phyloP scores from a whole-genome alignment of 768 basidiomycete genomes.

The Mycena rebaudengoi region DNA sequence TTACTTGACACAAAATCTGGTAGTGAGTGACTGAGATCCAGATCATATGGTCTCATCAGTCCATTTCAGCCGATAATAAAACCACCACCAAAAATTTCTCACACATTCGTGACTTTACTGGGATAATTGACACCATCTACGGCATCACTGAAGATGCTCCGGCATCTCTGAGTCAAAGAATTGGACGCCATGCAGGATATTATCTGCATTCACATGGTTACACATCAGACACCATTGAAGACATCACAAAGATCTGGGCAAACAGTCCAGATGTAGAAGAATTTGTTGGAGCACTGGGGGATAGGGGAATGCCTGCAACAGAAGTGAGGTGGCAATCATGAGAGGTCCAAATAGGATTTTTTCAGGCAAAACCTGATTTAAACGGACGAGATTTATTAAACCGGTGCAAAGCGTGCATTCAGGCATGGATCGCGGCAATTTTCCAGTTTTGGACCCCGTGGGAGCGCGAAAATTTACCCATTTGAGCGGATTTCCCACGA shows the following conservation, averaged over 20 bases:
- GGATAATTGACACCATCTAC: slow-evolving; percentile 1
- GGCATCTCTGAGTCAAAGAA: neutral
- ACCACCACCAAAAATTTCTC: neutral
- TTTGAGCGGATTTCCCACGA: too few relatives aligned
- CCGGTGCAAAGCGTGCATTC: too few relatives aligned
- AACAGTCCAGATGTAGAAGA: neutral
- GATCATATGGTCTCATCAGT: too few relatives aligned
- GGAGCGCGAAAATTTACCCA: too few relatives aligned
- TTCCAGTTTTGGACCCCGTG: too few relatives aligned
- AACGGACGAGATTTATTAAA: too few relatives aligned
- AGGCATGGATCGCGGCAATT: too few relatives aligned
- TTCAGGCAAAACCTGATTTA: too few relatives aligned
- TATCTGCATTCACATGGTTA: slow-evolving; percentile 10
- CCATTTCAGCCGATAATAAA: too few relatives aligned
- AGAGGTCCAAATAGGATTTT: neutral
- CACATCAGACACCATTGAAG: neutral
- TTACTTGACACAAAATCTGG: neutral
- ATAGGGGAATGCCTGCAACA: slow-evolving; percentile 1
- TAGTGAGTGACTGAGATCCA: neutral
- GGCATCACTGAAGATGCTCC: neutral
- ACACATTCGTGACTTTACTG: neutral
- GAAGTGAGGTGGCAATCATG: slow-evolving; percentile 2
- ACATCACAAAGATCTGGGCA: neutral
- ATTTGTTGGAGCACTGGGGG: neutral
- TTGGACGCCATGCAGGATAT: neutral